Evolutionary conservation across 75 land plant species (phyloP).

Genomic region (Pseudotsuga menziesii): DNA sequence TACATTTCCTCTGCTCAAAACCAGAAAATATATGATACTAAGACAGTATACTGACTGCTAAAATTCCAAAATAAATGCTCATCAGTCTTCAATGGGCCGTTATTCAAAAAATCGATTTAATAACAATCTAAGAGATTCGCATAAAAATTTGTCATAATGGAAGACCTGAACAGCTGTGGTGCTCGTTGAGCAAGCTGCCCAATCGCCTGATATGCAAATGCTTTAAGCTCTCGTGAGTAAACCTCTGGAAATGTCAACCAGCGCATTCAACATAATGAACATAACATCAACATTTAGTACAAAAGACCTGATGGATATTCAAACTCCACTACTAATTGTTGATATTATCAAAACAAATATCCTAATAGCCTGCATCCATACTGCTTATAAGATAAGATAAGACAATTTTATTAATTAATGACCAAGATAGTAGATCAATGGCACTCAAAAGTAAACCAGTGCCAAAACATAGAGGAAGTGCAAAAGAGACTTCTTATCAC

Average conservation of each 20-base stretch:
- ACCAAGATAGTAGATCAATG: too few species aligned
- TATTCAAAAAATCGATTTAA: not conserved
- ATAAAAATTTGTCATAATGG: not conserved
- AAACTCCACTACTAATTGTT: too few species aligned
- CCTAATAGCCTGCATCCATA: too few species aligned
- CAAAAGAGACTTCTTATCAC: too few species aligned
- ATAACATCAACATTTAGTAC: too few species aligned
- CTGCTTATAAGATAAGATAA: too few species aligned
- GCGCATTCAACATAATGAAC: too few species aligned
- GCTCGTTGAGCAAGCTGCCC: slow-evolving; percentile 89
- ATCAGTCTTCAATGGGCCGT: not conserved
- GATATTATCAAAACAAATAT: too few species aligned
- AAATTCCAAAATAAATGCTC: not conserved
- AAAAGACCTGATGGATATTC: too few species aligned
- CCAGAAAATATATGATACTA: not conserved
- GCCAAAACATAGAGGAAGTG: too few species aligned
- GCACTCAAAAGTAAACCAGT: too few species aligned
- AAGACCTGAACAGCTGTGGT: slow-evolving; percentile 84
- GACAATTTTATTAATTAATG: too few species aligned
- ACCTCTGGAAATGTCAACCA: slow-evolving; percentile 35
- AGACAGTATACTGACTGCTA: not conserved
- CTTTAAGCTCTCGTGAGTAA: slow-evolving; percentile 49
- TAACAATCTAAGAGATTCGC: slow-evolving; percentile 1
- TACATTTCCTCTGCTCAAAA: slow-evolving; percentile 48
- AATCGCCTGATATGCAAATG: slow-evolving; percentile 88